Base-by-base conservation (phyloP, 768 basidiomycete species). In the Lanmaoa pseudosensibilis region DNA sequence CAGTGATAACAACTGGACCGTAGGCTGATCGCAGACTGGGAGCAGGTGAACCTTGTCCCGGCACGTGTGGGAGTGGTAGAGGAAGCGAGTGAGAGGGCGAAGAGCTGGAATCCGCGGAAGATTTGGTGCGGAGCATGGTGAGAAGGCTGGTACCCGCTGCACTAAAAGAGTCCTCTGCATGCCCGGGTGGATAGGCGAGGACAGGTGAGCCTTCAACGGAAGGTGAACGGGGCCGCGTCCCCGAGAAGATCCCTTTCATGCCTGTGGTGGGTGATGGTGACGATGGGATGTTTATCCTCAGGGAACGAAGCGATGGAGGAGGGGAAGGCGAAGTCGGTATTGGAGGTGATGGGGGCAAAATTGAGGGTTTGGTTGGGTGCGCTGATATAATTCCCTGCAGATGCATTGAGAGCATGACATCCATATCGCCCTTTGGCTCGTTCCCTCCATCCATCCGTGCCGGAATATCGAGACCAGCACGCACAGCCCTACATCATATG, bases 321-420 rank as follows among this genome's bases (percentile, higher is more conserved):
- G 50, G 69, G 38, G 74, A 67, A 23, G 68, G 63, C 2, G 70
- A 65, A 38, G 68, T 59, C 13, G 73, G 58, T 16, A 49, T 48
- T 12, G 57, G 37, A n/a, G 62, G 67, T 9, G 56, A 44, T 45
- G 62, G 46, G 54, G 52, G 41, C 34, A 49, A 52, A 21, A 46
- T 43, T 23, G 54, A 61, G 21, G 53, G 34, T 50, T 62, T 58
- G 27, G 43, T 44, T 40, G 59, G 52, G 40, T 69, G 50, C 71
- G 69, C 27, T 76, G 76, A 30, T 75, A 74, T 59, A 78, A 74
- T 51, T n/a, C 81, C 84, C 62, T 89, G 87, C 33, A 83, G 77
- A 46, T 85, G 85, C 78, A 92, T 89, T 32, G 87, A 86, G 36
- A 92, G 77, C 82, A 90, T 88, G 46, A 91, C 90, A 66, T 92